A percentile compares a stretch with the other conserved stretches of the same genome.
These are phyloP conservation scores for Lophiotrema nucula DNA, from an alignment of 495 filamentous ascomycete species.

Conservation along the genomic window DNA sequence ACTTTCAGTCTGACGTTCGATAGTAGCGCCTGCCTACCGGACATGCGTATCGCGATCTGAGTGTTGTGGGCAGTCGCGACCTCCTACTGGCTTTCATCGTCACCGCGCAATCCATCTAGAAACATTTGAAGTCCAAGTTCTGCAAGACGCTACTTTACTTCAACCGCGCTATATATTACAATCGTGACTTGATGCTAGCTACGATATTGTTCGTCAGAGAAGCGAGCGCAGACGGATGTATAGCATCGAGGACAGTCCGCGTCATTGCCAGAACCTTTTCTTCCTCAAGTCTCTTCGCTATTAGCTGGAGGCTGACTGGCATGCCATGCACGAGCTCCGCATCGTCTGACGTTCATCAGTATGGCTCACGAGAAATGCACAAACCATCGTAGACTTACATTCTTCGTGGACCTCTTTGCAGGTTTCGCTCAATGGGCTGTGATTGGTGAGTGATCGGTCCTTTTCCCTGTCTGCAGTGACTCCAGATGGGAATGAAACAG, in stretches of 20 bases:
- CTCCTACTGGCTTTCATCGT: too few species aligned
- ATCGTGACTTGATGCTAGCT: slow-evolving; percentile 11
- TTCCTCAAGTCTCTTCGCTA: slow-evolving; percentile 53
- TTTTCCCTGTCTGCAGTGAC: slow-evolving; percentile 32
- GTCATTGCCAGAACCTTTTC: slow-evolving; percentile 47
- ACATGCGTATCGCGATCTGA: too few species aligned
- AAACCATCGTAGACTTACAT: slow-evolving; percentile 22
- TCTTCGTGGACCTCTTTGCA: slow-evolving; percentile 25
- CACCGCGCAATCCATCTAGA: too few species aligned
- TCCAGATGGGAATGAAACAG: slow-evolving; percentile 38
- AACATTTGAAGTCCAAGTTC: too few species aligned
- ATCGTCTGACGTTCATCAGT: slow-evolving; percentile 48
- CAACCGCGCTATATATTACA: too few species aligned
- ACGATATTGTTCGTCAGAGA: not conserved
- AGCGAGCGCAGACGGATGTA: slow-evolving; percentile 7
- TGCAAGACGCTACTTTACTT: too few species aligned
- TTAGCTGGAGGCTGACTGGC: slow-evolving; percentile 54
- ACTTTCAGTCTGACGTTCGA: too few species aligned
- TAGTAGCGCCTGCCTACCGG: too few species aligned
- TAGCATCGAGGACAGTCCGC: slow-evolving; percentile 29
- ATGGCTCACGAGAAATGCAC: not conserved
- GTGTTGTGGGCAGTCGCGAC: too few species aligned
- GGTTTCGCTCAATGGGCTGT: slow-evolving; percentile 19
- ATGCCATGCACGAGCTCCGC: slow-evolving; percentile 54
- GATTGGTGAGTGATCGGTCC: slow-evolving; percentile 24